These are phyloP conservation scores for Funneliformis mosseae DNA, from an alignment of 192 early-diverging fungal genomes.

Conservation along the genomic window DNA sequence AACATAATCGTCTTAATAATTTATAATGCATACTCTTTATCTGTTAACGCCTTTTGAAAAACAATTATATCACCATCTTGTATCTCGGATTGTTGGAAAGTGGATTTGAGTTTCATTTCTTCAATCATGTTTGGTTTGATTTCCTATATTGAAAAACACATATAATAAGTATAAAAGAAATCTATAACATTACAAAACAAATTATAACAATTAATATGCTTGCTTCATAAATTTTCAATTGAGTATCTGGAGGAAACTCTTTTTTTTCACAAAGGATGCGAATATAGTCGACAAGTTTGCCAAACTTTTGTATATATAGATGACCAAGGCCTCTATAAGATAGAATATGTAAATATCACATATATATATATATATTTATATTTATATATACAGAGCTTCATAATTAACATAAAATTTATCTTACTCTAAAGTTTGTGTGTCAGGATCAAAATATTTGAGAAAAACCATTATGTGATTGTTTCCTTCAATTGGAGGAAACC, in stretches of 20 bases:
- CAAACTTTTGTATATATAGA: slow-evolving; percentile 51
- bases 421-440: slow-evolving; percentile 60
- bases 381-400: not conserved
- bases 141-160: slow-evolving; percentile 57
- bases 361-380: too few species aligned
- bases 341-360: not conserved
- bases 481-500: slow-evolving; percentile 5
- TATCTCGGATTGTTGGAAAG: slow-evolving; percentile 79
- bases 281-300: slow-evolving; percentile 64
- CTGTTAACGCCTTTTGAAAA: slow-evolving; percentile 65
- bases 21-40: slow-evolving; percentile 46
- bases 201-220: not conserved
- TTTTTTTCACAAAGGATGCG: slow-evolving; percentile 56
- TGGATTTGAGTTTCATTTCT: slow-evolving; percentile 59
- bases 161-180: not conserved
- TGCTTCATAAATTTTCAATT: slow-evolving; percentile 68
- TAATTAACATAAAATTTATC: slow-evolving; percentile 26
- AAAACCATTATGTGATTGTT: slow-evolving; percentile 66
- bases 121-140: slow-evolving; percentile 95
- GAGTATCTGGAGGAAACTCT: slow-evolving; percentile 57
- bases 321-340: slow-evolving; percentile 55
- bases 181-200: not conserved
- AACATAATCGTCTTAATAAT: not conserved
- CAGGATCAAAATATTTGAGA: slow-evolving; percentile 83
- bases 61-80: slow-evolving; percentile 94